Evolutionary conservation across 441 rosid species (phyloP).

Genomic region (Croton setiger): DNA sequence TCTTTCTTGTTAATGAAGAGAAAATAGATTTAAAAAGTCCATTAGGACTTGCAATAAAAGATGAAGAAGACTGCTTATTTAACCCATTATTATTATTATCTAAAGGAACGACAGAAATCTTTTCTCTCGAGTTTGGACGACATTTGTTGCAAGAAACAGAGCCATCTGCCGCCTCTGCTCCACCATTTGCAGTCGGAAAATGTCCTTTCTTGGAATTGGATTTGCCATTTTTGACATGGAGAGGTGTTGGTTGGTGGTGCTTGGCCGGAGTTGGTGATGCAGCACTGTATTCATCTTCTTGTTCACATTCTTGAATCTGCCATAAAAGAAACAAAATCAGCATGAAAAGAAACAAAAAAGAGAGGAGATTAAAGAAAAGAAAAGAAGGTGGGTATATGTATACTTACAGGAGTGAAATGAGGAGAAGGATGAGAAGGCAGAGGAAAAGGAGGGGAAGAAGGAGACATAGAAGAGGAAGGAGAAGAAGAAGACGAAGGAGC

Average conservation of each 20-base stretch:
- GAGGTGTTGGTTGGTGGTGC: conserved; percentile 56
- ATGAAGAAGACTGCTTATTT: conserved; percentile 35
- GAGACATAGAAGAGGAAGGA: conserved; percentile 46
- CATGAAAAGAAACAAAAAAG: background rate
- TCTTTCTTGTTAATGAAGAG: conserved; percentile 59
- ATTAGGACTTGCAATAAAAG: conserved; percentile 71
- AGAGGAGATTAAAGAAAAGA: background rate
- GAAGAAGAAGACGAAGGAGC: conserved; percentile 66
- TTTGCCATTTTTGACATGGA: conserved; percentile 41
- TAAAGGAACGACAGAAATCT: conserved; percentile 78
- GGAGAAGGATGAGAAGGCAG: conserved; percentile 45
- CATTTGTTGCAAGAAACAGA: conserved; percentile 85
- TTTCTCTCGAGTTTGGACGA: conserved; percentile 76
- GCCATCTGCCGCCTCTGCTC: conserved; percentile 23
- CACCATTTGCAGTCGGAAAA: conserved; percentile 3
- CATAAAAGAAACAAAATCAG: background rate
- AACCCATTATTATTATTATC: conserved; percentile 34
- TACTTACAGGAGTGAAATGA: conserved; percentile 74
- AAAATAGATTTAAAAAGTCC: conserved; percentile 65
- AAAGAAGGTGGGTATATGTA: background rate
- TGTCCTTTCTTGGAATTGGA: conserved; percentile 44
- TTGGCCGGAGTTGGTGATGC: conserved; percentile 15
- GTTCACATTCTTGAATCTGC: conserved; percentile 85
- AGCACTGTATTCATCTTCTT: conserved; percentile 32
- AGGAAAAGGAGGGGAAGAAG: conserved; percentile 29